These are phyloP conservation scores for Penicillium sp. DNA, from an alignment of 2,329 filamentous ascomycete species.

Conservation along the genomic window DNA sequence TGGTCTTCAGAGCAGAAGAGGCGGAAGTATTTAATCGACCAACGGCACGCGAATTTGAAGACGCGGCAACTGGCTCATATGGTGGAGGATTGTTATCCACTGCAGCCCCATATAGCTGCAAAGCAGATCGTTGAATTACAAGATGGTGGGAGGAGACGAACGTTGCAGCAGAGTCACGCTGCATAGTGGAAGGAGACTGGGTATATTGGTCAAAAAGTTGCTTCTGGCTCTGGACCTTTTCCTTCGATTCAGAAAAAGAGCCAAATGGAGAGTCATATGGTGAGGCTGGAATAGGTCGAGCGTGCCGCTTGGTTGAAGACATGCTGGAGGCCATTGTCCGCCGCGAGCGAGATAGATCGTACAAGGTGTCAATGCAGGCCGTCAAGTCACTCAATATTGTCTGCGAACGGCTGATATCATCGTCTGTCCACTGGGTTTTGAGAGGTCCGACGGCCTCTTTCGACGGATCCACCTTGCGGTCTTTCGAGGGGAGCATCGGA, in stretches of 20 bases:
- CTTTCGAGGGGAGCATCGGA: conserved; percentile 38
- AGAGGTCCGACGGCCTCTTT: conserved; percentile 34
- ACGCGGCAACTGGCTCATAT: conserved; percentile 44
- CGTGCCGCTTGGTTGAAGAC: conserved; percentile 30
- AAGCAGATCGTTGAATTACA: conserved; percentile 40
- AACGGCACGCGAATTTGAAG: conserved; percentile 43
- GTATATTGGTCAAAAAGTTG: conserved; percentile 26
- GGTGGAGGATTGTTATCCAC: conserved; percentile 44
- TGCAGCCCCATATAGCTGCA: conserved; percentile 41
- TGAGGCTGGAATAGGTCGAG: conserved; percentile 24
- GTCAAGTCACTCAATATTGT: conserved; percentile 61
- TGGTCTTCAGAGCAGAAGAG: conserved; percentile 30
- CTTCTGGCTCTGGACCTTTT: conserved; percentile 24
- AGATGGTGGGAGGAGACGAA: conserved; percentile 32
- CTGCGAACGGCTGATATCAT: conserved; percentile 56
- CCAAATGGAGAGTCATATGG: conserved; percentile 33
- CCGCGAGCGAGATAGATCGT: conserved; percentile 60
- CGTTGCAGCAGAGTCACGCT: conserved; percentile 21
- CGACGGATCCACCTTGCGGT: conserved; percentile 31
- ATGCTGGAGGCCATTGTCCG: conserved; percentile 47
- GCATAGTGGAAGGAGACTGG: conserved; percentile 25
- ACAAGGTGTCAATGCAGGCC: conserved; percentile 63
- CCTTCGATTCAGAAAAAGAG: conserved; percentile 40
- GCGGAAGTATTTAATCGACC: conserved; percentile 42
- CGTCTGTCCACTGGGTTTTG: conserved; percentile 49